Evolutionary conservation across 768 basidiomycete species (phyloP).

Genomic region (Leucosporidium yakuticum): DNA sequence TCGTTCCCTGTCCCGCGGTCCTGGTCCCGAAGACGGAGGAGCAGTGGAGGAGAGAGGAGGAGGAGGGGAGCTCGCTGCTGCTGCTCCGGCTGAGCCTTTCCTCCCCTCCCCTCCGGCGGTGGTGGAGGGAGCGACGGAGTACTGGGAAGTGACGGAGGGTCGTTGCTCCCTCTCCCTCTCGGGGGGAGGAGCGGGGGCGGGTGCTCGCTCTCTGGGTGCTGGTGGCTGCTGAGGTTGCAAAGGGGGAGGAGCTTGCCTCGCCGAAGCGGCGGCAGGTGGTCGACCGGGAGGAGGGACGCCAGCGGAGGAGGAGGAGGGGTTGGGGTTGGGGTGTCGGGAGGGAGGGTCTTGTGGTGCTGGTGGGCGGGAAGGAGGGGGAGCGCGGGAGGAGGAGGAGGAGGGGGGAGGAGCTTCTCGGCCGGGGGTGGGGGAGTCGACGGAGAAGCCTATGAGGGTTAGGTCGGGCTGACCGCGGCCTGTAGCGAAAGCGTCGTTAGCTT

Average conservation of each 20-base stretch:
- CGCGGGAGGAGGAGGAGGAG: neutral
- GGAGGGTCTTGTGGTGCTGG: no score
- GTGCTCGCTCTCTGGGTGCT: neutral
- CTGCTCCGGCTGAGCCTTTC: no score
- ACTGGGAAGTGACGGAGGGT: neutral
- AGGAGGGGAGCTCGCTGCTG: neutral
- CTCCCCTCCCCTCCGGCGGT: neutral
- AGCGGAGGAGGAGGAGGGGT: no score
- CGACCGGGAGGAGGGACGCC: no score
- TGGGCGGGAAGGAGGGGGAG: neutral
- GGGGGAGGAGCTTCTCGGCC: neutral
- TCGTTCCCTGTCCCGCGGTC: no score
- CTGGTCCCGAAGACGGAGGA: no score
- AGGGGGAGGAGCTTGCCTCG: no score
- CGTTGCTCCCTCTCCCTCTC: neutral
- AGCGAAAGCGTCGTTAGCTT: no score
- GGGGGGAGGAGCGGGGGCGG: no score
- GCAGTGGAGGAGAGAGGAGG: neutral
- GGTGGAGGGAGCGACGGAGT: neutral
- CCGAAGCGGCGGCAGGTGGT: no score
- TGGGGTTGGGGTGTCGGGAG: no score
- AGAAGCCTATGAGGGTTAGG: constrained; percentile 27
- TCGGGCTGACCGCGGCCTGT: constrained; percentile 15
- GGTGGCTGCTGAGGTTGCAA: neutral
- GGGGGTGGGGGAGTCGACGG: constrained; percentile 24